Percentiles rank a stretch among this genome's conserved stretches.
phyloP scores from a whole-genome alignment of 208 protist genomes.

The Balamuthia mandrillaris region DNA sequence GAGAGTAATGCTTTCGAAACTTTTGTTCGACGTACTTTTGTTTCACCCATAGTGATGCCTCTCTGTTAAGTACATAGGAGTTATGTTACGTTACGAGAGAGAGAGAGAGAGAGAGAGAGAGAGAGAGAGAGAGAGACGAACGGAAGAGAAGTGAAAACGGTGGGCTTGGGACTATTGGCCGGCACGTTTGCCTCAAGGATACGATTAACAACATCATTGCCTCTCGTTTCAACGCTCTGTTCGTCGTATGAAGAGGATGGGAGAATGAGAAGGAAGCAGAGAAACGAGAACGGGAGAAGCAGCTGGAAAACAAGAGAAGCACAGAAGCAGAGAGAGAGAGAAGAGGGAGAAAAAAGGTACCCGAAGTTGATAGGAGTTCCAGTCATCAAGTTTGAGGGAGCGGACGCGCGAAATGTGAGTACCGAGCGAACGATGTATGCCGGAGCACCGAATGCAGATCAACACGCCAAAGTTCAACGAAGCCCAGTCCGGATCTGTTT shows the following conservation, averaged over 20 bases:
- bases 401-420: conserved; percentile 42
- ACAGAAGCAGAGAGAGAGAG: too few relatives aligned
- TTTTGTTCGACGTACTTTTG: too few relatives aligned
- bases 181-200: conserved; percentile 6
- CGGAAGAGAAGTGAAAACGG: neutral
- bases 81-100: too few relatives aligned
- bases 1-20: too few relatives aligned
- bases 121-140: neutral
- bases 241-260: neutral
- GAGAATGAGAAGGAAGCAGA: neutral
- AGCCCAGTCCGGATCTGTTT: neutral
- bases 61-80: too few relatives aligned
- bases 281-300: neutral
- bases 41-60: too few relatives aligned
- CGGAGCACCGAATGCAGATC: neutral
- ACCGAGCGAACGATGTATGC: conserved; percentile 32
- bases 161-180: neutral
- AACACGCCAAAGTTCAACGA: neutral
- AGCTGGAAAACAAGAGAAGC: too few relatives aligned
- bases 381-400: conserved; percentile 27
- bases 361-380: conserved; percentile 8
- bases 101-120: too few relatives aligned
- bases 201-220: neutral
- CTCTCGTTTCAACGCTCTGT: neutral
- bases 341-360: neutral